These are phyloP conservation scores for Discostella stelligeroides DNA, from an alignment of 108 stramenopile species.

Conservation along the genomic window DNA sequence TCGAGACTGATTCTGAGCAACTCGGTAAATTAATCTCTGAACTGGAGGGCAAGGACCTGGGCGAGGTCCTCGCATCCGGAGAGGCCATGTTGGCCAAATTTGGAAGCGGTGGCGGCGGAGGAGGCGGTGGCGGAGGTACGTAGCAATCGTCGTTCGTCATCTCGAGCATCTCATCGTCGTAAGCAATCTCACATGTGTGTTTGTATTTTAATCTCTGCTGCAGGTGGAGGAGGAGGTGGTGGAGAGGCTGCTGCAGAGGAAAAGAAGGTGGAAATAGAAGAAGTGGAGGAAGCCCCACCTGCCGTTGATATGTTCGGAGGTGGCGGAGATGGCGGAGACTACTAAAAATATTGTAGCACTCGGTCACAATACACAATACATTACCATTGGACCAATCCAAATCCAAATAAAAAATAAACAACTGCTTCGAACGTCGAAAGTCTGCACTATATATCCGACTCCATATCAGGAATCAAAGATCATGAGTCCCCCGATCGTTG, in stretches of 20 bases:
- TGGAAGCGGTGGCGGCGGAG: conserved; percentile 94
- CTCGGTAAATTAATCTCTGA: conserved; percentile 76
- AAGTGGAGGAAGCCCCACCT: conserved; percentile 68
- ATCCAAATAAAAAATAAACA: too few species aligned
- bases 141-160: not conserved
- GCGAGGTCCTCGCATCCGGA: conserved; percentile 85
- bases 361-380: conserved; percentile 8
- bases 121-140: conserved; percentile 65
- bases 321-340: conserved; percentile 74
- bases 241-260: conserved; percentile 62
- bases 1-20: conserved; percentile 83
- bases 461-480: too few species aligned
- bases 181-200: not conserved
- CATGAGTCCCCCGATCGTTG: too few species aligned
- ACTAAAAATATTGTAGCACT: conserved; percentile 51
- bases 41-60: conserved; percentile 95
- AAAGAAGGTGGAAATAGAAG: conserved; percentile 63
- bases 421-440: too few species aligned
- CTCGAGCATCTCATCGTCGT: not conserved
- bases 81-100: conserved; percentile 88
- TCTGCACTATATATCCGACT: too few species aligned
- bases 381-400: too few species aligned
- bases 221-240: conserved; percentile 50
- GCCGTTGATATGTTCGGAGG: conserved; percentile 77
- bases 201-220: not conserved